These are phyloP conservation scores for Heliamphora pulchella DNA, from an alignment of 179 eudicot species.

Conservation along the genomic window DNA sequence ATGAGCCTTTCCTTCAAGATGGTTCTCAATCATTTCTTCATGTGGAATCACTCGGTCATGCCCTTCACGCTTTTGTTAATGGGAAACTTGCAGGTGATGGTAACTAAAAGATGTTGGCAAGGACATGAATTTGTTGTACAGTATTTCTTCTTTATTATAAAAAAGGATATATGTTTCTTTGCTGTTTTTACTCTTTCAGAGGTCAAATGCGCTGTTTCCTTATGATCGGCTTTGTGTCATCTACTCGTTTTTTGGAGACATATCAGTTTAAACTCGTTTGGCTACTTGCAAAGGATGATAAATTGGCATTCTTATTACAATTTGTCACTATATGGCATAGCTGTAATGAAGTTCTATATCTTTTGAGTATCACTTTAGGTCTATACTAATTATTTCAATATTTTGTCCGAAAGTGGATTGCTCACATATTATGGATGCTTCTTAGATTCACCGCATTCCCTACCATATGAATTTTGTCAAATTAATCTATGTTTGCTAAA, in stretches of 20 bases:
- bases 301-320: conserved; percentile 1
- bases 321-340: neutral
- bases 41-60: conserved; percentile 80
- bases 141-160: neutral
- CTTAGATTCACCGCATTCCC: no score
- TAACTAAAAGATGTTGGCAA: conserved; percentile 7
- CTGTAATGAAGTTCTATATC: neutral
- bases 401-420: neutral
- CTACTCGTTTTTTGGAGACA: neutral
- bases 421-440: neutral
- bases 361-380: neutral
- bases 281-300: neutral
- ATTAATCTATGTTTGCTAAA: neutral
- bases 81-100: conserved; percentile 66
- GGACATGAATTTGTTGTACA: neutral
- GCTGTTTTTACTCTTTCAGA: neutral
- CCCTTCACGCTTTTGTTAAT: conserved; percentile 67
- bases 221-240: neutral
- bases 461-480: neutral
- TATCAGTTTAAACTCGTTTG: neutral
- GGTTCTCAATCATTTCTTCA: conserved; percentile 75
- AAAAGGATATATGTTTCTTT: neutral
- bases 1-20: conserved; percentile 57
- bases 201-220: neutral
- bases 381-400: neutral